Percentiles rank a stretch among this genome's conserved stretches.
Conservation (phyloP, 257 asterid species). For the Gentiana macrophylla region DNA sequence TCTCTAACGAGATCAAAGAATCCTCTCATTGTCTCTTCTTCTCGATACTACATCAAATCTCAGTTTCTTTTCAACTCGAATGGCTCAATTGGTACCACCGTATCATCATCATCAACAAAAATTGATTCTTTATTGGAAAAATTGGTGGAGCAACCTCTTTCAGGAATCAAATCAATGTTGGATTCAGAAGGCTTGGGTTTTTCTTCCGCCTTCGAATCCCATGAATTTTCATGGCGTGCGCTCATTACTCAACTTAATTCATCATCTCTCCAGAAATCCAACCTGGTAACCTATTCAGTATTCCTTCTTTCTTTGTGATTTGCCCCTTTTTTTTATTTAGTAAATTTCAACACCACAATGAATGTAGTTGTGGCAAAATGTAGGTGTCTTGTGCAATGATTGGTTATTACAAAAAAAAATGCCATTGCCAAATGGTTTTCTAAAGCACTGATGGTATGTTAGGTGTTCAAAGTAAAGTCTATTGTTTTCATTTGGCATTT, state of each 20-base stretch:
- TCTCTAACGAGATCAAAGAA: no score
- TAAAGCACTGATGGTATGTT: background rate
- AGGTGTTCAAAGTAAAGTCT: background rate
- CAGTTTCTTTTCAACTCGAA: background rate
- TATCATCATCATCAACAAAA: background rate
- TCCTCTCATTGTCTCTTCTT: no score
- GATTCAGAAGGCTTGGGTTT: conserved; percentile 22
- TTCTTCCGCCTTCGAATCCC: conserved; percentile 13
- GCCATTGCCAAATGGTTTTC: background rate
- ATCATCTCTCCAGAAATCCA: conserved; percentile 40
- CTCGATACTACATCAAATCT: background rate
- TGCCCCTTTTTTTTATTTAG: background rate
- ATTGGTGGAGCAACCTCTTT: conserved; percentile 25
- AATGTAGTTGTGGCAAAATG: background rate
- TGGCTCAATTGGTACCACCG: background rate
- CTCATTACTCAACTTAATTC: conserved; percentile 28
- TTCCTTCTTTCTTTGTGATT: background rate
- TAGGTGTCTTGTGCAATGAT: background rate
- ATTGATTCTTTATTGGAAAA: background rate
- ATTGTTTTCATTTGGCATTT: background rate
- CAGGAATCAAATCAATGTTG: conserved; percentile 27
- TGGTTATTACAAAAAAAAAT: background rate
- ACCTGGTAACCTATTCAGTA: conserved; percentile 23
- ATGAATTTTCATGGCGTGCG: conserved; percentile 31
- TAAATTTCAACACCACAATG: background rate